phyloP scores from a whole-genome alignment of 257 asterid species.

The Ehretia macrophylla region DNA sequence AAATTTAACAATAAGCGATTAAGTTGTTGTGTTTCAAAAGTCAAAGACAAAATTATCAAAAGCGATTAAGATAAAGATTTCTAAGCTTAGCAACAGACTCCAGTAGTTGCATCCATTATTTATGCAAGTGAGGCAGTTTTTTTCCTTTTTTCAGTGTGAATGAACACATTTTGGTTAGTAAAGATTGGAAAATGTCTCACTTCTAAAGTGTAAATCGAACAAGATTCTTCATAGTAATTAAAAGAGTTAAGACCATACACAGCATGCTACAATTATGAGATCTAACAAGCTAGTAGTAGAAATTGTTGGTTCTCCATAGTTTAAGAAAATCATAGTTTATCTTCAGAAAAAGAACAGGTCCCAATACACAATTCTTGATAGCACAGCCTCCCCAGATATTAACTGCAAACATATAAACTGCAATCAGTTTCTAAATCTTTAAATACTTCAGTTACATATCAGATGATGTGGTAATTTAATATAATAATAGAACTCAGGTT shows the following conservation, averaged over 20 bases:
- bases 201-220: background rate
- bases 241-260: background rate
- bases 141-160: too few relatives aligned
- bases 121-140: too few relatives aligned
- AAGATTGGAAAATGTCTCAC: background rate
- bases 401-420: background rate
- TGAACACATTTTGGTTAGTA: background rate
- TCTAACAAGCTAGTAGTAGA: background rate
- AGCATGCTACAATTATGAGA: background rate
- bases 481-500: too few relatives aligned
- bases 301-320: background rate
- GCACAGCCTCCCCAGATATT: background rate
- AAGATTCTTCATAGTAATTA: background rate
- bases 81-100: too few relatives aligned
- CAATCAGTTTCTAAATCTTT: background rate
- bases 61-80: too few relatives aligned
- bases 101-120: too few relatives aligned
- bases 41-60: too few relatives aligned
- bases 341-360: background rate
- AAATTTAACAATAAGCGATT: too few relatives aligned
- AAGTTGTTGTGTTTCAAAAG: too few relatives aligned
- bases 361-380: background rate
- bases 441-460: too few relatives aligned
- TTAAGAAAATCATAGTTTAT: too few relatives aligned
- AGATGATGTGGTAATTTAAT: too few relatives aligned